A percentile compares a stretch with the other conserved stretches of the same genome.
These are phyloP conservation scores for Cordyceps cateniannulata DNA, from an alignment of 2,329 filamentous ascomycete genomes.

Conservation along the genomic window DNA sequence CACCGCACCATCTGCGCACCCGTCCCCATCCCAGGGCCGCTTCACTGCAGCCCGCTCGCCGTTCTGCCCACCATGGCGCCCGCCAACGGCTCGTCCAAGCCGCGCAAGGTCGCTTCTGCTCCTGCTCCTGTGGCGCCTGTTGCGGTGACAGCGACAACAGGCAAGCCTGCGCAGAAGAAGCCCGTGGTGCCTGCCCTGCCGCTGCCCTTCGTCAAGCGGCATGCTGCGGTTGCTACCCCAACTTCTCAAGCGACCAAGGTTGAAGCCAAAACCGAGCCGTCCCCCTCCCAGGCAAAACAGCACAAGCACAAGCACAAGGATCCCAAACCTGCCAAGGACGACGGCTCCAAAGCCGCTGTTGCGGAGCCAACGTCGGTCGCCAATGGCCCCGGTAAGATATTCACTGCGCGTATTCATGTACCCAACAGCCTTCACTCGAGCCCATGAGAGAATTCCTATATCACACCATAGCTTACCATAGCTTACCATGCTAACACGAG, in stretches of 20 bases:
- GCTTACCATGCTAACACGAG: background rate
- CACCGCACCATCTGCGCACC: constrained; percentile 1
- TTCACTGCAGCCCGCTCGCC: constrained; percentile 9
- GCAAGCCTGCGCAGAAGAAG: constrained; percentile 22
- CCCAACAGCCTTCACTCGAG: background rate
- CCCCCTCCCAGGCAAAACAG: background rate
- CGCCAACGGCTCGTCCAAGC: constrained; percentile 25
- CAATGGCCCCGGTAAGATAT: constrained; percentile 3
- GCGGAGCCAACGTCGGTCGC: constrained; percentile 5
- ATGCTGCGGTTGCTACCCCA: constrained; percentile 26
- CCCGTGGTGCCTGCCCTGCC: constrained; percentile 33
- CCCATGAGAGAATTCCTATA: background rate
- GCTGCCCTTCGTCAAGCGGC: constrained; percentile 32
- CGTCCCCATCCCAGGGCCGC: constrained; percentile 6
- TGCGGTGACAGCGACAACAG: background rate
- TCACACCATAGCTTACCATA: too few relatives aligned
- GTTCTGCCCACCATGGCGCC: constrained; percentile 14
- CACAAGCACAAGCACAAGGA: background rate
- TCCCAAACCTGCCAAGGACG: constrained; percentile 4
- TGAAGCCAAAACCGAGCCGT: background rate
- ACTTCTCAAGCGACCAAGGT: constrained; percentile 15
- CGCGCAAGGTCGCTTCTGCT: constrained; percentile 23
- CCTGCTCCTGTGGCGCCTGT: constrained; percentile 1
- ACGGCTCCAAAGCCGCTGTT: constrained; percentile 1
- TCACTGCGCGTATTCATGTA: background rate